phyloP scores from a whole-genome alignment of 495 filamentous ascomycete species.

The Terfezia boudieri region DNA sequence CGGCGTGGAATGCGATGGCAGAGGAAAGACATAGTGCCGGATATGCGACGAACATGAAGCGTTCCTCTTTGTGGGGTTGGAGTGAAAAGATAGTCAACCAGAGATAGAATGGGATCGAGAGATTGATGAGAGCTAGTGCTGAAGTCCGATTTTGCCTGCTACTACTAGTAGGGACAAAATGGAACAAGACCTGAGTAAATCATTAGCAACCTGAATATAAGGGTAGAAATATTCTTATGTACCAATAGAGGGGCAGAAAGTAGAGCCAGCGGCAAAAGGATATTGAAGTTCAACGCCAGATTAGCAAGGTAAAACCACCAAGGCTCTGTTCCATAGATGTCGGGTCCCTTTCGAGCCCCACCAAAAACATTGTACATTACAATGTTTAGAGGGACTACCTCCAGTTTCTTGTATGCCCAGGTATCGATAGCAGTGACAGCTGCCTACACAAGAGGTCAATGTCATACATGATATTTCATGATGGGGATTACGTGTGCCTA shows the following conservation, averaged over 20 bases:
- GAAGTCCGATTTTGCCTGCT: slow-evolving; percentile 18
- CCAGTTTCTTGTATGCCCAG: slow-evolving; percentile 60
- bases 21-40: slow-evolving; percentile 83
- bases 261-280: slow-evolving; percentile 77
- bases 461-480: slow-evolving; percentile 5
- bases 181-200: no score
- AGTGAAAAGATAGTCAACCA: slow-evolving; percentile 82
- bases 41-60: slow-evolving; percentile 97
- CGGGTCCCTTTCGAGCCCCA: slow-evolving; percentile 50
- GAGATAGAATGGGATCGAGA: slow-evolving; percentile 61
- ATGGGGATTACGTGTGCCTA: slow-evolving; percentile 25
- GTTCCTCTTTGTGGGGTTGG: slow-evolving; percentile 93
- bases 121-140: slow-evolving; percentile 38
- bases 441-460: slow-evolving; percentile 23
- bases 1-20: slow-evolving; percentile 58
- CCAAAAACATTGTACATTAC: slow-evolving; percentile 88
- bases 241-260: slow-evolving; percentile 39
- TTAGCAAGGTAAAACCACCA: slow-evolving; percentile 96
- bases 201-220: no score
- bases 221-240: neutral
- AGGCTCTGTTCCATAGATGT: slow-evolving; percentile 90
- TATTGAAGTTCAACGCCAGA: slow-evolving; percentile 79
- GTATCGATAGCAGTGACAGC: slow-evolving; percentile 36
- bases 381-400: slow-evolving; percentile 73
- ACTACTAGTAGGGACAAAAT: neutral